Evolutionary conservation across 1,139 yeast genomes (phyloP), one percentile per base, ranked within the genome.

Genomic region (Suhomyces bribrorum): DNA sequence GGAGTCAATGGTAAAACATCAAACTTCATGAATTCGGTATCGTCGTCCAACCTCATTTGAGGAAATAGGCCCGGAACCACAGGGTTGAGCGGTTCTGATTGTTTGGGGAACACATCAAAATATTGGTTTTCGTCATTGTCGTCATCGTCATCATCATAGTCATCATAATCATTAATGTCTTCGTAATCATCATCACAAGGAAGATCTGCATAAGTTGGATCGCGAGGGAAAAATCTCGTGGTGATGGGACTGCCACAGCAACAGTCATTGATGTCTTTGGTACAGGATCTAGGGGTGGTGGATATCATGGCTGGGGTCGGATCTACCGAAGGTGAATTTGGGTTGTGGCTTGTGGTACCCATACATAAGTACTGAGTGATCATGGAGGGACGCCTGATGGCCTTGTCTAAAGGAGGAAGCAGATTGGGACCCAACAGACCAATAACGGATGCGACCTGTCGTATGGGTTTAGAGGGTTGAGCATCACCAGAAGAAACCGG

Each of bases 21-120:
- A 34, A 61, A 53, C 23, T 41, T 49, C 54, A 56, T 50, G 41
- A 64, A 63, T 45, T 52, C 51, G 9, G 39, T 41, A n/a, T 43
- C 48, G 40, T 56, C 61, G 30, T 47, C 43, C 13, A 62, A 42
- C 23, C 62, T 50, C 70, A 69, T 64, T 14, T 47, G 45, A 2
- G 75, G 75, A 43, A 69, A 69, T 7, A 69, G 54, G 1, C 70
- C 73, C 0, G 73, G 74, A 1, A 50, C 54, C n/a, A 57, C 44
- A 11, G 56, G 56, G 29, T 56, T 66, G 8, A 56, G 41, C 31
- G 57, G 11, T 8, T 20, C 23, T 20, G 23, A 5, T 8, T 31
- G 11, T 20, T 20, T 20, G 4, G 8, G 6, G 6, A 20, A 8
- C 6, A 4, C 23, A 20, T 20, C 23, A 20, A 20, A 20, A n/a